Conservation (phyloP, 2,329 filamentous ascomycete species). For the Talaromyces sp. region DNA sequence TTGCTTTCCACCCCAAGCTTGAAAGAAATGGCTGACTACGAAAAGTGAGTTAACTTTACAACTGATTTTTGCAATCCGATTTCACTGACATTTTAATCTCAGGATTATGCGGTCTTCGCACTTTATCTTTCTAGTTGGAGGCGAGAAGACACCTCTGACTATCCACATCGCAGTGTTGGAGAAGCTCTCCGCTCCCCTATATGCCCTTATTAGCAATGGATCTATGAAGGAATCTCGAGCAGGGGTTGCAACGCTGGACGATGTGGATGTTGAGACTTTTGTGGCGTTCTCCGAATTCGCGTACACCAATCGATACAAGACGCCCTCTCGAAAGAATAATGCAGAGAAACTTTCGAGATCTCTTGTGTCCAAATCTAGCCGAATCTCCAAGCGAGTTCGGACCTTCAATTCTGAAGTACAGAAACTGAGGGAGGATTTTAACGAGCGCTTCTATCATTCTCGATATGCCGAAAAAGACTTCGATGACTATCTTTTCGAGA, state of each 20-base stretch:
- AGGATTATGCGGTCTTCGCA: background rate
- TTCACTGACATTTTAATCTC: background rate
- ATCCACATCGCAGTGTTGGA: background rate
- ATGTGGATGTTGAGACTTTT: background rate
- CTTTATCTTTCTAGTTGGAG: background rate
- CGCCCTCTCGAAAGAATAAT: background rate
- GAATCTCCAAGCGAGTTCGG: background rate
- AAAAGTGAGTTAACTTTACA: background rate
- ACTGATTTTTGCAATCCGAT: background rate
- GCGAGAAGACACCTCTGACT: background rate
- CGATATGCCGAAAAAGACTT: background rate
- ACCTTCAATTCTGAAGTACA: background rate
- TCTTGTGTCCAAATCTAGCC: background rate
- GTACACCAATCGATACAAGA: background rate
- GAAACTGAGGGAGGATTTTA: background rate
- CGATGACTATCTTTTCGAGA: background rate
- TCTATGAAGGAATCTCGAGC: background rate
- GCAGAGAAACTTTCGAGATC: background rate
- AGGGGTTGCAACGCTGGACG: background rate
- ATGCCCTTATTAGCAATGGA: background rate
- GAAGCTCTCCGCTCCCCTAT: background rate
- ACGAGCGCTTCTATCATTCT: background rate
- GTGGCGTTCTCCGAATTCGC: background rate
- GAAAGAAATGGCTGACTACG: background rate
- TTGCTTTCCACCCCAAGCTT: background rate